phyloP scores from a whole-genome alignment of 139 green algal species.

The Medakamo hakoo region DNA sequence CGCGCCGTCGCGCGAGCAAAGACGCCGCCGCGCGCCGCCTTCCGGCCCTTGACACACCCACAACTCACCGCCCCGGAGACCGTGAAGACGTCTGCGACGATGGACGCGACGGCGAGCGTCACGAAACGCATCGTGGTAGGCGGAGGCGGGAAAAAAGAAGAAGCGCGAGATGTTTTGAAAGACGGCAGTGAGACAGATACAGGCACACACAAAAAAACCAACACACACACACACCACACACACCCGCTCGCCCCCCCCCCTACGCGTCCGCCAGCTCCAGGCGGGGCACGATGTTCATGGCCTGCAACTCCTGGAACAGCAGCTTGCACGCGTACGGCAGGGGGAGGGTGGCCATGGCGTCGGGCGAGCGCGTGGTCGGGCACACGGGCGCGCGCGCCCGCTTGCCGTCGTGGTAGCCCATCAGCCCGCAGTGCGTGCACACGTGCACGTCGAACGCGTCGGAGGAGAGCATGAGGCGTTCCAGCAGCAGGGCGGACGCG shows the following conservation, averaged over 20 bases:
- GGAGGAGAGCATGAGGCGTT: conserved; percentile 91
- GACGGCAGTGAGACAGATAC: too few species aligned
- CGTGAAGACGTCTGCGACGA: too few species aligned
- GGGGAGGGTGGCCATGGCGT: conserved; percentile 64
- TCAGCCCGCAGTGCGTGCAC: conserved; percentile 81
- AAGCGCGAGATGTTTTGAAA: too few species aligned
- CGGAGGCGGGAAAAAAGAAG: too few species aligned
- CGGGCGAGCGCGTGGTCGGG: conserved; percentile 29
- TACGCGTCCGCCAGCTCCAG: conserved; percentile 52
- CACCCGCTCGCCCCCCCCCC: not conserved
- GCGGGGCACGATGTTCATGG: conserved; percentile 86
- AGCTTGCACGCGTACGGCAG: conserved; percentile 96
- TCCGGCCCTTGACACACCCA: too few species aligned
- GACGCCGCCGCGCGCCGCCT: too few species aligned
- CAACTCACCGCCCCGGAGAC: too few species aligned
- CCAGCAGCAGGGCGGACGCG: conserved; percentile 82
- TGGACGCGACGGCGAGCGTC: too few species aligned
- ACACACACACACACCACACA: not conserved
- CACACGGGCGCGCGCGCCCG: conserved; percentile 38
- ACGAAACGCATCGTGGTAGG: too few species aligned
- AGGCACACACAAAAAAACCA: too few species aligned
- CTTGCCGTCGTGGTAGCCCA: conserved; percentile 75
- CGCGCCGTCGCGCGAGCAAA: too few species aligned
- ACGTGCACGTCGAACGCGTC: conserved; percentile 94
- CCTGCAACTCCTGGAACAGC: conserved; percentile 87